Conservation (phyloP, 805 yeast species). For the Kazachstania viticola region DNA sequence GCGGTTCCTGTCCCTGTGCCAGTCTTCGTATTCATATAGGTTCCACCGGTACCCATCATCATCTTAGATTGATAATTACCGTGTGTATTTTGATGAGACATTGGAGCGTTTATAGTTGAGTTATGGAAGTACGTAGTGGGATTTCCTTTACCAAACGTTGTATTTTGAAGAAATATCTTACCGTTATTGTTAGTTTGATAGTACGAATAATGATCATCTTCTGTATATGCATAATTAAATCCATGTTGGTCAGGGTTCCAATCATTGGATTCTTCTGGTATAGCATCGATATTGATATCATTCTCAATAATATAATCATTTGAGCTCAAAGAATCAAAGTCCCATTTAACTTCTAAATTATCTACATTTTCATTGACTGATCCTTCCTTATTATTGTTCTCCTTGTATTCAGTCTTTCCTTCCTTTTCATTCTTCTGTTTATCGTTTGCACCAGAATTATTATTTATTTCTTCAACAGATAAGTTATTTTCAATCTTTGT, state of each 20-base stretch:
- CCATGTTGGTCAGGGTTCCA: slow-evolving; percentile 18
- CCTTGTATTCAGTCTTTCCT: background rate
- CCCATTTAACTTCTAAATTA: slow-evolving; percentile 61
- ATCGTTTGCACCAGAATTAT: slow-evolving; percentile 21
- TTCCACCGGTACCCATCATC: slow-evolving; percentile 7
- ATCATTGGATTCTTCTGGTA: slow-evolving; percentile 19
- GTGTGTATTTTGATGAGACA: slow-evolving; percentile 11
- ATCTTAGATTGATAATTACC: background rate
- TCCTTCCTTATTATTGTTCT: slow-evolving; percentile 1
- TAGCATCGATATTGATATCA: slow-evolving; percentile 39
- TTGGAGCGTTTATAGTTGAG: slow-evolving; percentile 21
- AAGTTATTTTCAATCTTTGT: slow-evolving; percentile 39
- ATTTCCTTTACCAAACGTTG: slow-evolving; percentile 22
- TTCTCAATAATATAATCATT: slow-evolving; percentile 64
- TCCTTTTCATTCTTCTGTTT: slow-evolving; percentile 2
- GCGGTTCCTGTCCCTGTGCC: slow-evolving; percentile 13
- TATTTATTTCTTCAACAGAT: slow-evolving; percentile 33
- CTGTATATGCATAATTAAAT: slow-evolving; percentile 24
- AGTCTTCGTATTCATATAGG: slow-evolving; percentile 9
- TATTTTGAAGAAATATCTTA: slow-evolving; percentile 16
- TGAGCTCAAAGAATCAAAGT: slow-evolving; percentile 71
- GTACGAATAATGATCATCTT: slow-evolving; percentile 21
- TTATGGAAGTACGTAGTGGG: slow-evolving; percentile 14
- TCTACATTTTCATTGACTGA: slow-evolving; percentile 3
- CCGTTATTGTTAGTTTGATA: slow-evolving; percentile 16